Evolutionary conservation across 805 yeast genomes (phyloP).

Genomic region (Spencermartinsiella europaea): DNA sequence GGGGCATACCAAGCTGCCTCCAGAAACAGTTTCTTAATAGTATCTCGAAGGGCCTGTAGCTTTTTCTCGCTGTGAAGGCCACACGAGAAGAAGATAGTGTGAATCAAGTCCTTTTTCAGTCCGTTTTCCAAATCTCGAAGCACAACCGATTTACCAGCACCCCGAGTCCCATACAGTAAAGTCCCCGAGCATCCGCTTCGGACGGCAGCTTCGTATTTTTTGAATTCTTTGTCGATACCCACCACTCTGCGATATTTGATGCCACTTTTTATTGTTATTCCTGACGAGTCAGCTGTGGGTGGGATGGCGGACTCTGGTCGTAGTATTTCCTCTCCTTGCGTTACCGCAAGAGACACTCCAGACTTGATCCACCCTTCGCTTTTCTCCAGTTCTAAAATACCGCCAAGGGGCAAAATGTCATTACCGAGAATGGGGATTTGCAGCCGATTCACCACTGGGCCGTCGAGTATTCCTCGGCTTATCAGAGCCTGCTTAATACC

Average conservation of each 20-base stretch:
- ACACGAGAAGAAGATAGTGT: slow-evolving; percentile 49
- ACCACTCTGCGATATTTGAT: slow-evolving; percentile 35
- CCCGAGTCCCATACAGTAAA: slow-evolving; percentile 66
- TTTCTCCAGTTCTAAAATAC: slow-evolving; percentile 46
- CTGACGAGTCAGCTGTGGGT: slow-evolving; percentile 7
- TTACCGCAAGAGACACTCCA: slow-evolving; percentile 10
- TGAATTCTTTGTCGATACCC: slow-evolving; percentile 50
- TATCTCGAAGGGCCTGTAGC: slow-evolving; percentile 41
- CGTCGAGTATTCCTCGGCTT: slow-evolving; percentile 15
- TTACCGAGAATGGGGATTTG: slow-evolving; percentile 48
- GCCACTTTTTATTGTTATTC: not conserved
- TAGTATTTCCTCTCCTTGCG: slow-evolving; percentile 28
- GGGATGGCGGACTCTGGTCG: slow-evolving; percentile 36
- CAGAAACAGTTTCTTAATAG: slow-evolving; percentile 41
- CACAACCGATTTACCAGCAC: slow-evolving; percentile 73
- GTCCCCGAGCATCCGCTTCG: slow-evolving; percentile 48
- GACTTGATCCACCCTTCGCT: slow-evolving; percentile 39
- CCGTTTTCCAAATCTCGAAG: slow-evolving; percentile 38
- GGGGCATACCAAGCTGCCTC: slow-evolving; percentile 75
- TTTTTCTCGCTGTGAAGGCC: slow-evolving; percentile 53
- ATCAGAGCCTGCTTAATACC: slow-evolving; percentile 14
- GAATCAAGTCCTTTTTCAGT: slow-evolving; percentile 39
- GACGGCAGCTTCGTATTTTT: slow-evolving; percentile 37
- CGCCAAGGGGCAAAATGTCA: slow-evolving; percentile 52
- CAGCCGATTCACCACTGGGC: slow-evolving; percentile 41